A percentile compares a stretch with the other conserved stretches of the same genome.
Evolutionary conservation across 2,329 filamentous ascomycete species (phyloP).

Genomic region (Pseudovirgaria hyperparasitica): DNA sequence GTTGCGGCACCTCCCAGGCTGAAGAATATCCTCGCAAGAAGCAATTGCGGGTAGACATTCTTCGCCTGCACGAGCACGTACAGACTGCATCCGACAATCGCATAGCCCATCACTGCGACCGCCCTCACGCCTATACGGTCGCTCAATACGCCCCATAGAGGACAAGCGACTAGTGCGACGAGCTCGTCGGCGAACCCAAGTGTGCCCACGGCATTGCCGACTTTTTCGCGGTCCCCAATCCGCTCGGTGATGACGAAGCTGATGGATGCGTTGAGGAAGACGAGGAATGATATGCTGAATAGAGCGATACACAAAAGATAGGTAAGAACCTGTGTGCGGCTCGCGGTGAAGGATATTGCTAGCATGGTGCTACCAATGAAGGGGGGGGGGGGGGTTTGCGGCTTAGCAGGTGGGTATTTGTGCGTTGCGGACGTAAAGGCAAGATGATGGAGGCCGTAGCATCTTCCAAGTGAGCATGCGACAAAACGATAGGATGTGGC

Average conservation of each 20-base stretch:
- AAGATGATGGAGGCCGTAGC: too few species aligned
- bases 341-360: conserved; percentile 46
- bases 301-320: conserved; percentile 74
- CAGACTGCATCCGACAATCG: conserved; percentile 65
- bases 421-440: too few species aligned
- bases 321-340: conserved; percentile 44
- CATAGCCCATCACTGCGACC: conserved; percentile 60
- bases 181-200: conserved; percentile 77
- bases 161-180: conserved; percentile 68
- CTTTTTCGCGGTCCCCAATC: conserved; percentile 57
- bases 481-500: too few species aligned
- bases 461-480: too few species aligned
- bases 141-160: conserved; percentile 64
- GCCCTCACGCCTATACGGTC: conserved; percentile 62
- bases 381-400: neutral
- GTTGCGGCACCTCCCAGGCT: conserved; percentile 84
- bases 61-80: conserved; percentile 72
- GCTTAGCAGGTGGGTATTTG: conserved; percentile 1
- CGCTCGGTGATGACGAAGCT: conserved; percentile 78
- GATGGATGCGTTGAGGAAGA: conserved; percentile 75
- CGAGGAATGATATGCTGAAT: conserved; percentile 79
- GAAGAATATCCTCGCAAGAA: conserved; percentile 76
- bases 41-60: conserved; percentile 78
- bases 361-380: too few species aligned
- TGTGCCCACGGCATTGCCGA: conserved; percentile 73